Percentiles rank a stretch among this genome's conserved stretches.
Conservation (phyloP, 2,329 filamentous ascomycete genomes). For the Colletotrichum sojae region DNA sequence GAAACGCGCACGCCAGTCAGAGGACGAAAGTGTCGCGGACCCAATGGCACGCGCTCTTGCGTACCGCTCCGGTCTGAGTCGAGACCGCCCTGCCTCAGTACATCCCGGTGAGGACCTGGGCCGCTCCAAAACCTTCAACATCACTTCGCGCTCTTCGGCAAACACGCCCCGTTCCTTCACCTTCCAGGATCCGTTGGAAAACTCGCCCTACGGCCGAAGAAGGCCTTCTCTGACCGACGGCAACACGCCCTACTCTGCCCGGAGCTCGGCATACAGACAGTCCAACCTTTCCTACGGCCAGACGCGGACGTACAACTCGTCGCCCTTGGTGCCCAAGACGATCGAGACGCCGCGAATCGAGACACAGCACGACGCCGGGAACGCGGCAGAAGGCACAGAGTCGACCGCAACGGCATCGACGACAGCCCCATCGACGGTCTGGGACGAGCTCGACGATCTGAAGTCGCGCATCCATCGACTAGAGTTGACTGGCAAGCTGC, state of each 20-base stretch:
- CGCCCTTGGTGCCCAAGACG: conserved; percentile 68
- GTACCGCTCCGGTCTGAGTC: conserved; percentile 56
- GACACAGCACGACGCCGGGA: conserved; percentile 50
- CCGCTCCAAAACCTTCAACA: conserved; percentile 50
- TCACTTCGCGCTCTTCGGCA: conserved; percentile 55
- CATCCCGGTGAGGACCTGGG: conserved; percentile 55
- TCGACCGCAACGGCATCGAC: conserved; percentile 89
- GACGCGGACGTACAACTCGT: conserved; percentile 69
- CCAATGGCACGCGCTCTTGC: conserved; percentile 58
- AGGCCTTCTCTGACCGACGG: conserved; percentile 66
- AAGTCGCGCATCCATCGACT: conserved; percentile 93
- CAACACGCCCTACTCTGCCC: conserved; percentile 55
- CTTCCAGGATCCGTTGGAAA: conserved; percentile 59
- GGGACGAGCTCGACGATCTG: conserved; percentile 96
- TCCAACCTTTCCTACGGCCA: conserved; percentile 54
- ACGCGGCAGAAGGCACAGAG: conserved; percentile 78
- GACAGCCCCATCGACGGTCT: conserved; percentile 91
- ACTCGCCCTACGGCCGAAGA: conserved; percentile 47
- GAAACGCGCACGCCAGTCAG: conserved; percentile 54
- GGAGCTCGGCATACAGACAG: conserved; percentile 61
- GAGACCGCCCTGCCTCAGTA: conserved; percentile 59
- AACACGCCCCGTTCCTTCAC: conserved; percentile 64
- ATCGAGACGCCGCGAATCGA: conserved; percentile 55
- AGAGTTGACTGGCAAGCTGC: conserved; percentile 90
- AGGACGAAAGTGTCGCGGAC: conserved; percentile 59